phyloP scores from a whole-genome alignment of 2,329 filamentous ascomycete species.

The Fonsecaea monophora region DNA sequence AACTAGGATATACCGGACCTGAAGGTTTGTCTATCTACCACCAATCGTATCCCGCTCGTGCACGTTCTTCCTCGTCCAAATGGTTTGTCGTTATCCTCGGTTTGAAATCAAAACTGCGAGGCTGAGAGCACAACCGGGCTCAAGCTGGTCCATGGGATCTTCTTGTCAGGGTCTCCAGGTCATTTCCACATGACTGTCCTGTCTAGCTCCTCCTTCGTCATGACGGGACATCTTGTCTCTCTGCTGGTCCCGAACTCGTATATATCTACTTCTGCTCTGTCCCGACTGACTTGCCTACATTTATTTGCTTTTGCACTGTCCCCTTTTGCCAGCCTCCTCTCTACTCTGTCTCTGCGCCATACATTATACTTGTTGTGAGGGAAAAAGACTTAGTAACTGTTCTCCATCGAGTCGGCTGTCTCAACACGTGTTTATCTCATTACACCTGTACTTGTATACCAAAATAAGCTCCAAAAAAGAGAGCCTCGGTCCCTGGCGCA shows the following conservation, averaged over 20 bases:
- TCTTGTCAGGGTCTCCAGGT: neutral
- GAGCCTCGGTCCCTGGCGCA: neutral
- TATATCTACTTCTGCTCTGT: neutral
- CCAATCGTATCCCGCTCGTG: neutral
- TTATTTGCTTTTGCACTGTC: neutral
- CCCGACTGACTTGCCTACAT: neutral
- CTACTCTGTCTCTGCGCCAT: neutral
- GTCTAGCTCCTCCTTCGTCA: neutral
- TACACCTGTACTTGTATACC: neutral
- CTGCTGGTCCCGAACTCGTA: neutral
- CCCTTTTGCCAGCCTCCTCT: neutral
- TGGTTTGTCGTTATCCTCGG: neutral
- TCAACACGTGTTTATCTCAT: neutral
- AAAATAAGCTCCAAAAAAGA: neutral
- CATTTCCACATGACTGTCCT: neutral
- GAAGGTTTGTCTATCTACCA: neutral
- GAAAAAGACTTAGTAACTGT: neutral
- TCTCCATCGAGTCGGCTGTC: neutral
- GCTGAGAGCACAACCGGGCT: neutral
- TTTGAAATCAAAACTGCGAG: neutral
- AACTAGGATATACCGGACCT: too few species aligned
- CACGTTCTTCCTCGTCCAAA: neutral
- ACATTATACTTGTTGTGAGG: neutral
- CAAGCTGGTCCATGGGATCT: neutral
- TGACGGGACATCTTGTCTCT: neutral